Conservation (phyloP, 148 eudicot genomes). For the Limonium bicolor region DNA sequence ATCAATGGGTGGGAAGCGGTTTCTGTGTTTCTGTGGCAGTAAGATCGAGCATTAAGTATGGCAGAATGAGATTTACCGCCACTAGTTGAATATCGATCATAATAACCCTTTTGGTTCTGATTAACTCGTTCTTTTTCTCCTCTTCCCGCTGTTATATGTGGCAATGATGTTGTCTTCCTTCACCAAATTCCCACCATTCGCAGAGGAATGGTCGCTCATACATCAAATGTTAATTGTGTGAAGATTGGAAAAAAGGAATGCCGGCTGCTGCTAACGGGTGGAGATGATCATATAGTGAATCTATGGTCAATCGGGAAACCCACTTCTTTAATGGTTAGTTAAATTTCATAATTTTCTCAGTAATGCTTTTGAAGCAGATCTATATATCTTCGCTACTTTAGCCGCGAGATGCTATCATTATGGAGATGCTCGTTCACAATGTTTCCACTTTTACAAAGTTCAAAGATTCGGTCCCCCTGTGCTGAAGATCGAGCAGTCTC, state of each 20-base stretch:
- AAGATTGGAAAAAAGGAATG: conserved; percentile 67
- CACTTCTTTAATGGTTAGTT: conserved; percentile 67
- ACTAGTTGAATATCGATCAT: not conserved
- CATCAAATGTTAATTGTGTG: conserved; percentile 71
- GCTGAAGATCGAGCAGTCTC: no score
- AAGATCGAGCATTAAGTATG: not conserved
- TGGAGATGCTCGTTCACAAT: no score
- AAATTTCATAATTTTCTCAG: conserved; percentile 2
- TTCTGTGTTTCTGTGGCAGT: not conserved
- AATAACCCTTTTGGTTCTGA: not conserved
- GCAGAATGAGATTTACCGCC: not conserved
- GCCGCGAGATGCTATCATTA: not conserved
- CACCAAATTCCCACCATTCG: conserved; percentile 21
- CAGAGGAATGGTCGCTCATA: conserved; percentile 93
- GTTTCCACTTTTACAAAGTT: no score
- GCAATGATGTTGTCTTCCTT: conserved; percentile 20
- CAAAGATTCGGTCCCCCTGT: no score
- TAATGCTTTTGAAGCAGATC: not conserved
- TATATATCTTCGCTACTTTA: not conserved
- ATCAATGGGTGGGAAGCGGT: not conserved
- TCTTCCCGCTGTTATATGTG: not conserved
- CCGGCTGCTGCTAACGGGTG: conserved; percentile 68
- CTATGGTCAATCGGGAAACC: conserved; percentile 91
- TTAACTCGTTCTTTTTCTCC: not conserved
- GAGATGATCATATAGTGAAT: conserved; percentile 85